phyloP scores from a whole-genome alignment of 2,329 filamentous ascomycete species.

The Aphanocladium album region DNA sequence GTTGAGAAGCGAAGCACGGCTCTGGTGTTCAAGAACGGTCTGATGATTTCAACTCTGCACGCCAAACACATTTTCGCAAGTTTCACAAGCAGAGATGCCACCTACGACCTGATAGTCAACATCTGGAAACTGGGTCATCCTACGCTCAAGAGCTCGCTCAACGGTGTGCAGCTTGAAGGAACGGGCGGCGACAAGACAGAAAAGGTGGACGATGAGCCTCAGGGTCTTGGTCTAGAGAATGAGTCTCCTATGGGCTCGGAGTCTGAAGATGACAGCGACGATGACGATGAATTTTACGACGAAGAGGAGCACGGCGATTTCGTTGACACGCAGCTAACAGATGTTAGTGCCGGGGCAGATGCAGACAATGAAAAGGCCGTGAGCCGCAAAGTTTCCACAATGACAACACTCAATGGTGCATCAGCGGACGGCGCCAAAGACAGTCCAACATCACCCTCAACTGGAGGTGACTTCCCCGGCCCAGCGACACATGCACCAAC shows the following conservation, averaged over 20 bases:
- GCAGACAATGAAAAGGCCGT: constrained; percentile 56
- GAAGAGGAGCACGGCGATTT: constrained; percentile 75
- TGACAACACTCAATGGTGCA: constrained; percentile 37
- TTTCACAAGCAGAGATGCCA: constrained; percentile 88
- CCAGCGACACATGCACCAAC: constrained; percentile 77
- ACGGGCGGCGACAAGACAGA: constrained; percentile 88
- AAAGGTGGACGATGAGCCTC: constrained; percentile 58
- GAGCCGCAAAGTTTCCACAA: constrained; percentile 67
- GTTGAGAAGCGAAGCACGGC: constrained; percentile 97
- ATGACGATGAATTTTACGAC: constrained; percentile 72
- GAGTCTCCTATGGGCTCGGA: constrained; percentile 49
- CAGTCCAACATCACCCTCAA: constrained; percentile 35
- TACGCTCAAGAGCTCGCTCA: constrained; percentile 82
- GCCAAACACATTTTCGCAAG: constrained; percentile 95
- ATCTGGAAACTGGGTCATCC: constrained; percentile 98
- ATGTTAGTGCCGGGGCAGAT: constrained; percentile 32
- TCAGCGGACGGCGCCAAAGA: constrained; percentile 48
- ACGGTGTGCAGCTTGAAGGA: constrained; percentile 77
- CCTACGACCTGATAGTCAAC: constrained; percentile 93
- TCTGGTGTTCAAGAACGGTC: constrained; percentile 91
- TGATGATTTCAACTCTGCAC: constrained; percentile 93
- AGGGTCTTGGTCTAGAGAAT: constrained; percentile 24
- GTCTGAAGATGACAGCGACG: constrained; percentile 60
- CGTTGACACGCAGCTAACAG: constrained; percentile 49
- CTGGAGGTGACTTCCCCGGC: constrained; percentile 69